phyloP scores from a whole-genome alignment of 148 eudicot genomes.

The Suaeda aralocaspica region DNA sequence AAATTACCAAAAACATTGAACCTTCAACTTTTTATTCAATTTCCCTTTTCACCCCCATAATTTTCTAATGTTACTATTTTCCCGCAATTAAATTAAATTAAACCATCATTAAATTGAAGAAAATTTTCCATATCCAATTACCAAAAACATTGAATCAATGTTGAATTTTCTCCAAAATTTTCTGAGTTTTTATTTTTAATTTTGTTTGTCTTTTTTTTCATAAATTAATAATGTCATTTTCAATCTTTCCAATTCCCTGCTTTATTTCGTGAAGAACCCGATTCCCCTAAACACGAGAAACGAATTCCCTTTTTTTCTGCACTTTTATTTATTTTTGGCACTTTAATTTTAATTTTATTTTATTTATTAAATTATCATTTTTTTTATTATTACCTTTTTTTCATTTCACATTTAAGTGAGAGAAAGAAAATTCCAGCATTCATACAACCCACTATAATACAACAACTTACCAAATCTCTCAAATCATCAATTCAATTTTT shows the following conservation, averaged over 20 bases:
- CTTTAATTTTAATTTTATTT: too few species aligned
- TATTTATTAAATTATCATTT: too few species aligned
- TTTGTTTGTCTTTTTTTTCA: not conserved
- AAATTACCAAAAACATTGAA: too few species aligned
- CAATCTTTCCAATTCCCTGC: conserved; percentile 8
- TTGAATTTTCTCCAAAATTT: not conserved
- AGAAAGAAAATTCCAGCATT: too few species aligned
- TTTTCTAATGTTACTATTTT: too few species aligned
- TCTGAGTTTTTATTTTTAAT: not conserved
- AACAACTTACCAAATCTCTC: too few species aligned
- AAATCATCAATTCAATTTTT: not conserved
- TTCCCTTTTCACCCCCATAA: too few species aligned
- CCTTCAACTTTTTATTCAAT: too few species aligned
- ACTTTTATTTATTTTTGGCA: not conserved
- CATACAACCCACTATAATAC: too few species aligned
- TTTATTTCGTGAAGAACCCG: conserved; percentile 28
- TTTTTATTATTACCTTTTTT: too few species aligned
- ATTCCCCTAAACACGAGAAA: conserved; percentile 28
- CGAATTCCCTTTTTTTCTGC: conserved; percentile 11
- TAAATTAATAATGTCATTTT: not conserved
- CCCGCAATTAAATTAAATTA: not conserved
- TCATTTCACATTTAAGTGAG: too few species aligned
- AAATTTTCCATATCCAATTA: not conserved
- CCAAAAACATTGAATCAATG: not conserved
- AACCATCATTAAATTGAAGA: not conserved